Evolutionary conservation across 805 yeast genomes (phyloP).

Genomic region (Komagataella pastoris): DNA sequence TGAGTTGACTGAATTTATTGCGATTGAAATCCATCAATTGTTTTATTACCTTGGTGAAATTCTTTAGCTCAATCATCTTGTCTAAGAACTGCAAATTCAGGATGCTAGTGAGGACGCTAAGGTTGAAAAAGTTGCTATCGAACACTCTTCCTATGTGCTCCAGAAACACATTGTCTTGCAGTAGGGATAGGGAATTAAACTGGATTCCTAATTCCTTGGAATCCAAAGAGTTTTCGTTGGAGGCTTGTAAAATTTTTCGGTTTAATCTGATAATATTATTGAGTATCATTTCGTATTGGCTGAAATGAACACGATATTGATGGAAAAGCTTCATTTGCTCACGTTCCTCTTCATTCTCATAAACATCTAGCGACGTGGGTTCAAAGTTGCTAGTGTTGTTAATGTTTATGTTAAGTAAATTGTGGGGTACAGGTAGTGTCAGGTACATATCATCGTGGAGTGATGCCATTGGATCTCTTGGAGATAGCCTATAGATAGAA

Average conservation of each 20-base stretch:
- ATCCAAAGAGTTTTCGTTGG: slow-evolving; percentile 31
- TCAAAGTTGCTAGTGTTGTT: slow-evolving; percentile 5
- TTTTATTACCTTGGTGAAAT: slow-evolving; percentile 16
- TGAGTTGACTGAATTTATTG: slow-evolving; percentile 18
- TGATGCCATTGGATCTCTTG: slow-evolving; percentile 39
- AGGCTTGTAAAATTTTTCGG: slow-evolving; percentile 29
- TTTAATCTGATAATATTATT: slow-evolving; percentile 23
- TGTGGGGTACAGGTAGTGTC: slow-evolving; percentile 42
- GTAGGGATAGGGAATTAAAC: slow-evolving; percentile 39
- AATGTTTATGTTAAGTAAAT: not conserved
- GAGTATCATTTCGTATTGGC: slow-evolving; percentile 17
- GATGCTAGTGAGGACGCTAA: slow-evolving; percentile 21
- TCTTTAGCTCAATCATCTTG: slow-evolving; percentile 18
- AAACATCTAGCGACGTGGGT: slow-evolving; percentile 3
- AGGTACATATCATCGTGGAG: slow-evolving; percentile 42
- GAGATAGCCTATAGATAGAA: slow-evolving; percentile 45
- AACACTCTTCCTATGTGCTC: slow-evolving; percentile 82
- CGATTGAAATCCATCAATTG: slow-evolving; percentile 19
- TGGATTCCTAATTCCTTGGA: slow-evolving; percentile 38
- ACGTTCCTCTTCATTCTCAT: slow-evolving; percentile 11
- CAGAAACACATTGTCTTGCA: slow-evolving; percentile 26
- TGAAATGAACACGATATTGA: slow-evolving; percentile 17
- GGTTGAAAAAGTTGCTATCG: slow-evolving; percentile 53
- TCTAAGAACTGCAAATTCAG: slow-evolving; percentile 18
- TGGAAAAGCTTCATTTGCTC: slow-evolving; percentile 14